Evolutionary conservation across 306 rosid species (phyloP).

Genomic region (Trifolium pratense): DNA sequence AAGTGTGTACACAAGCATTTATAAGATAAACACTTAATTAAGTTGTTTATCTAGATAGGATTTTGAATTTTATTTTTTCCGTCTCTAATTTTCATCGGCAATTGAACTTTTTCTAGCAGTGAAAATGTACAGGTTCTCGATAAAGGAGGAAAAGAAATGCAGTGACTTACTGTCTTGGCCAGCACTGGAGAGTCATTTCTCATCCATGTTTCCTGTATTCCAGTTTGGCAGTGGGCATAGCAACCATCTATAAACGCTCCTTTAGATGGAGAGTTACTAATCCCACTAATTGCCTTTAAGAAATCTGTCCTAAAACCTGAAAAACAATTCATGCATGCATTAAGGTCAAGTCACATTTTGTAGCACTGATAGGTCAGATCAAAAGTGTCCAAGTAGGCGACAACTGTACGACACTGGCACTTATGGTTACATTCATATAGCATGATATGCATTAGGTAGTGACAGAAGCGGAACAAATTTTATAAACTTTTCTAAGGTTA

Average conservation of each 20-base stretch:
- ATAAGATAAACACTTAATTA: too few species aligned
- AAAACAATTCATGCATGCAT: constrained; percentile 34
- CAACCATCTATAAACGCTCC: constrained; percentile 83
- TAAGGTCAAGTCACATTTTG: constrained; percentile 1
- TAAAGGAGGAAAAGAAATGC: not conserved
- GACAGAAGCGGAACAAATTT: not conserved
- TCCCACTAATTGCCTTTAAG: constrained; percentile 58
- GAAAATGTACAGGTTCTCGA: not conserved
- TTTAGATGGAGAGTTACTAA: constrained; percentile 46
- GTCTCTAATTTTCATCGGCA: not conserved
- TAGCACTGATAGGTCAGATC: not conserved
- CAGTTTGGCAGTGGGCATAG: constrained; percentile 95
- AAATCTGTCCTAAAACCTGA: constrained; percentile 78
- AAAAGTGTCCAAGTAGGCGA: not conserved
- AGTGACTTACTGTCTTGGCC: constrained; percentile 58
- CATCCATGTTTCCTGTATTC: constrained; percentile 87
- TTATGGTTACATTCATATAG: not conserved
- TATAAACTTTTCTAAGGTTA: constrained; percentile 6
- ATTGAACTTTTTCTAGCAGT: not conserved
- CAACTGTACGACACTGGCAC: not conserved
- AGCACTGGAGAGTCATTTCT: constrained; percentile 75
- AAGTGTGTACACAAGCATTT: not conserved
- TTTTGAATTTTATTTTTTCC: not conserved
- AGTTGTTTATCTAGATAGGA: not conserved
- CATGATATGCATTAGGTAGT: not conserved